Conservation (phyloP, 305 asterid genomes). For the Caryopteris hybrid region DNA sequence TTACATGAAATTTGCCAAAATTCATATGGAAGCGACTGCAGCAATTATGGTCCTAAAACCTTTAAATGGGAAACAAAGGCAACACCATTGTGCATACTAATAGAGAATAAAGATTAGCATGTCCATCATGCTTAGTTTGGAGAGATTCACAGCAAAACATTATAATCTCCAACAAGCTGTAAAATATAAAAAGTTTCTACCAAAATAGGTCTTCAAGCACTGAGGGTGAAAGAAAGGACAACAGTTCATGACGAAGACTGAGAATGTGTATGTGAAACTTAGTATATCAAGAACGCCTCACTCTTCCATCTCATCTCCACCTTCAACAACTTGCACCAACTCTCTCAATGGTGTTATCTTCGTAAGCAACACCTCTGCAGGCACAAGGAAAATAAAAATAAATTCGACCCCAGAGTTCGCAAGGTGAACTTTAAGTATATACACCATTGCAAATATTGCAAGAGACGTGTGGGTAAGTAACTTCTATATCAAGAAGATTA, state of each 20-base stretch:
- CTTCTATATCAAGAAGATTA: not conserved
- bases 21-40: not conserved
- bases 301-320: constrained; percentile 89
- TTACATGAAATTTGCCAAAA: not conserved
- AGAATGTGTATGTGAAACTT: constrained; percentile 14
- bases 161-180: constrained; percentile 11
- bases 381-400: not conserved
- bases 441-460: not conserved
- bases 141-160: not conserved
- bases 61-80: not conserved
- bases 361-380: constrained; percentile 70
- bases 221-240: not conserved
- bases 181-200: constrained; percentile 5
- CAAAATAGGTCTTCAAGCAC: not conserved
- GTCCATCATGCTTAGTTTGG: not conserved
- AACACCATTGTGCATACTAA: not conserved
- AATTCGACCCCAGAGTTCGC: not conserved
- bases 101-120: not conserved
- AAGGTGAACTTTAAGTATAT: not conserved
- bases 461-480: not conserved
- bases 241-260: constrained; percentile 11
- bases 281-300: constrained; percentile 26
- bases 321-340: constrained; percentile 60
- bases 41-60: not conserved
- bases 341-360: constrained; percentile 71